Evolutionary conservation across 352 stramenopile species (phyloP).

Genomic region (Phytophthora boehmeriae): DNA sequence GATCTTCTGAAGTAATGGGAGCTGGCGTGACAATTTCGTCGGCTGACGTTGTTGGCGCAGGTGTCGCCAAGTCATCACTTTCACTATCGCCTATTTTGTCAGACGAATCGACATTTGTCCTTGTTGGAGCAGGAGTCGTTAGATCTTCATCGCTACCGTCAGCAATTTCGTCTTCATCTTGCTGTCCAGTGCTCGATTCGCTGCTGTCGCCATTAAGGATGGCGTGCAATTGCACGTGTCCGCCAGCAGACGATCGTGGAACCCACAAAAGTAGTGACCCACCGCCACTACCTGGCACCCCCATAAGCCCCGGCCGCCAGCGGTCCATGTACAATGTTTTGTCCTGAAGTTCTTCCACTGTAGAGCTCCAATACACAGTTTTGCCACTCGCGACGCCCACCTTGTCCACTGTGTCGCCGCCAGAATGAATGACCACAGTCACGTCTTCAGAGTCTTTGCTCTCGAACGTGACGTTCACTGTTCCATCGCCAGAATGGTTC

Average conservation of each 20-base stretch:
- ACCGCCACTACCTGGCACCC: conserved; percentile 33
- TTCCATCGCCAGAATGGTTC: conserved; percentile 39
- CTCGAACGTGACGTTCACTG: conserved; percentile 42
- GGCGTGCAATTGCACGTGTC: conserved; percentile 40
- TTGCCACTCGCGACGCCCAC: conserved; percentile 41
- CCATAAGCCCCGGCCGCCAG: conserved; percentile 45
- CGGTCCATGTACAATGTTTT: conserved; percentile 60
- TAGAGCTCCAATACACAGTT: conserved; percentile 45
- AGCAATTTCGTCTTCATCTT: not conserved
- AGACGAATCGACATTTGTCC: not conserved
- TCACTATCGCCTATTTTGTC: not conserved
- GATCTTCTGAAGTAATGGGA: conserved; percentile 2
- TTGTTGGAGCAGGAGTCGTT: not conserved
- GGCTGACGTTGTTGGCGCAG: conserved; percentile 8
- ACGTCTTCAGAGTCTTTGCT: conserved; percentile 47
- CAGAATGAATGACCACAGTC: conserved; percentile 47
- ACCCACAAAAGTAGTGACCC: conserved; percentile 56
- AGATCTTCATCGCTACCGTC: not conserved
- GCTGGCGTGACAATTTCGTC: conserved; percentile 6
- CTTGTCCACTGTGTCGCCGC: conserved; percentile 36
- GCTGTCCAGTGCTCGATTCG: not conserved
- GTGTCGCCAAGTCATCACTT: not conserved
- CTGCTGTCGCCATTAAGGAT: conserved; percentile 36
- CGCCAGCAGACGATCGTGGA: conserved; percentile 26
- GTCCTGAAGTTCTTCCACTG: conserved; percentile 42